Percentiles rank a stretch among this genome's conserved stretches.
Evolutionary conservation across 345 rosid genomes (phyloP).

Genomic region (Geranium brycei): DNA sequence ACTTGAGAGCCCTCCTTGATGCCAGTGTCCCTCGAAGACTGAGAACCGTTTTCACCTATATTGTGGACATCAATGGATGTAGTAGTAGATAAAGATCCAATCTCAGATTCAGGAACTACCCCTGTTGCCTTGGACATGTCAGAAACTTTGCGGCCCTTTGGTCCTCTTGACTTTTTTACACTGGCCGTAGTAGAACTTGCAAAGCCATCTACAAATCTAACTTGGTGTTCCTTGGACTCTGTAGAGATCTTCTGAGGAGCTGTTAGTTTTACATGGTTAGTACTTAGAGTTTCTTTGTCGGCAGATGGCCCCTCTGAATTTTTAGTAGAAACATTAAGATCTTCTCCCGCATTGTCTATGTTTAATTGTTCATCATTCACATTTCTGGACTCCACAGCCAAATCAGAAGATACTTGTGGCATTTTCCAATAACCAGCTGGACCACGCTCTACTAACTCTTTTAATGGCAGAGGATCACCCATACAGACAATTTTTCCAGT

Average conservation of each 20-base stretch:
- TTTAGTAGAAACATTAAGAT: conserved; percentile 15
- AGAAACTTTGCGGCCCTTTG: conserved; percentile 22
- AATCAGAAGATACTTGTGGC: conserved; percentile 27
- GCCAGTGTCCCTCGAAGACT: conserved; percentile 23
- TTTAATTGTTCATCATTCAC: conserved; percentile 15
- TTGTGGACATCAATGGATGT: conserved; percentile 14
- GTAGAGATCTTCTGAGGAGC: conserved; percentile 18
- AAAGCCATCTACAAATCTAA: conserved; percentile 28
- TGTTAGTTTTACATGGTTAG: conserved; percentile 25
- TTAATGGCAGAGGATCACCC: conserved; percentile 59
- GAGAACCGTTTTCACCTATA: conserved; percentile 22
- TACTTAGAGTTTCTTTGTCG: conserved; percentile 23
- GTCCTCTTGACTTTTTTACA: conserved; percentile 35
- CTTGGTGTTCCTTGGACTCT: conserved; percentile 30
- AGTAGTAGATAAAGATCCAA: conserved; percentile 21
- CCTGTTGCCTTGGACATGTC: no score
- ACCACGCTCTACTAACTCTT: conserved; percentile 55
- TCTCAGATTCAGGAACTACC: conserved; percentile 25
- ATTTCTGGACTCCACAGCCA: conserved; percentile 18
- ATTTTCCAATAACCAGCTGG: conserved; percentile 64
- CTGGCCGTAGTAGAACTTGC: conserved; percentile 21
- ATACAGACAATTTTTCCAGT: conserved; percentile 83
- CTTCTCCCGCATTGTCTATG: conserved; percentile 10
- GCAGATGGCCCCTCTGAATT: conserved; percentile 16
- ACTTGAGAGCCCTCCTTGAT: conserved; percentile 66